These are phyloP conservation scores for Prinsepia uniflora DNA, from an alignment of 306 rosid species.

Conservation along the genomic window DNA sequence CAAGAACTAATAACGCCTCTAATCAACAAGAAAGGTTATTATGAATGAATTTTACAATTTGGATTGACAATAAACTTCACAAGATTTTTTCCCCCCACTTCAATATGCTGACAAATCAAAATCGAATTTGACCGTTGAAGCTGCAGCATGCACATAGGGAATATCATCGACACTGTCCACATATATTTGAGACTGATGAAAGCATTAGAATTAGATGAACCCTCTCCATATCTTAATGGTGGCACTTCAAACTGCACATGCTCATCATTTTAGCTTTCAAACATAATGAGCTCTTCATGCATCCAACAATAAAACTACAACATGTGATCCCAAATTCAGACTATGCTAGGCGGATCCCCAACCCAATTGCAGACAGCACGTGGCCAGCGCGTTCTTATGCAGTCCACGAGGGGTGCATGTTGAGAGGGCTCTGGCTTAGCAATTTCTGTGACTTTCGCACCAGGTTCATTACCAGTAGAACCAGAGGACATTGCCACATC, in stretches of 20 bases:
- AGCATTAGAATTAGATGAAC: slow-evolving; percentile 22
- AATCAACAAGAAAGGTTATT: slow-evolving; percentile 23
- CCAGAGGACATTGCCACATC: slow-evolving; percentile 65
- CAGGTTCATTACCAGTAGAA: slow-evolving; percentile 47
- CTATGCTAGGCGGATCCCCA: slow-evolving; percentile 95
- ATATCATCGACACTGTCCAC: slow-evolving; percentile 27
- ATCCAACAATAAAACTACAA: slow-evolving; percentile 18
- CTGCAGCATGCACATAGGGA: slow-evolving; percentile 34
- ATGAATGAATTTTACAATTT: slow-evolving; percentile 42
- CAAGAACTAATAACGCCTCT: slow-evolving; percentile 23
- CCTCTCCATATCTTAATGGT: slow-evolving; percentile 25
- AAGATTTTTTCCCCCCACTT: slow-evolving; percentile 14
- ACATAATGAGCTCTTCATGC: slow-evolving; percentile 22
- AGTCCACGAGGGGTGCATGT: slow-evolving; percentile 96
- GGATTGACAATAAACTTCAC: slow-evolving; percentile 28
- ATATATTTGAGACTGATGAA: slow-evolving; percentile 22
- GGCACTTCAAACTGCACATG: slow-evolving; percentile 26
- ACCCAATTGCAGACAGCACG: slow-evolving; percentile 85
- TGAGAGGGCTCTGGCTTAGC: slow-evolving; percentile 74
- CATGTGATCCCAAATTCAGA: slow-evolving; percentile 36
- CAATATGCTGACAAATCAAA: slow-evolving; percentile 37
- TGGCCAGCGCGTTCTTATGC: slow-evolving; percentile 91
- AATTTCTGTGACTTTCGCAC: slow-evolving; percentile 52
- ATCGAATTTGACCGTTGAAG: slow-evolving; percentile 35
- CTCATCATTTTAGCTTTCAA: slow-evolving; percentile 20